Conservation (phyloP, 176 grass and related monocot species). For the Aegilops bicornis region DNA sequence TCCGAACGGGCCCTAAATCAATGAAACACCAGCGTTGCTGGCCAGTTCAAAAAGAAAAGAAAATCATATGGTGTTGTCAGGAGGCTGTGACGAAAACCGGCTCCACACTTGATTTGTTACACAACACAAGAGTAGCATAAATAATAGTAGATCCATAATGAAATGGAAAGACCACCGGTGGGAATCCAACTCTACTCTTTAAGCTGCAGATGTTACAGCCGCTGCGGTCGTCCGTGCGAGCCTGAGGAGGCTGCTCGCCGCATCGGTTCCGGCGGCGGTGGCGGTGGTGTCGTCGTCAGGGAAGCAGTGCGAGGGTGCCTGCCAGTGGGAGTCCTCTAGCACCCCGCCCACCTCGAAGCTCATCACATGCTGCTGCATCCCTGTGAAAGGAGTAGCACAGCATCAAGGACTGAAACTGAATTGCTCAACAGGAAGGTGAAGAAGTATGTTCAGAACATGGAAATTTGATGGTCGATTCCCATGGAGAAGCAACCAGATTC, state of each 20-base stretch:
- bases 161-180: background rate
- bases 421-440: background rate
- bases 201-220: background rate
- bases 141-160: background rate
- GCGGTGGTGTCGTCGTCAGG: background rate
- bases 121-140: background rate
- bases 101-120: background rate
- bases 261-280: background rate
- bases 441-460: background rate
- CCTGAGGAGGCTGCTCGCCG: conserved; percentile 25
- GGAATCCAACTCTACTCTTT: background rate
- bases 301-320: conserved; percentile 54
- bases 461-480: background rate
- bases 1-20: no score
- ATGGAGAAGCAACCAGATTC: background rate
- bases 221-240: conserved; percentile 8
- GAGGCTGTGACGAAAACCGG: no score
- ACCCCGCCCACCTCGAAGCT: conserved; percentile 51
- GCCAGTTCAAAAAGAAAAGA: no score
- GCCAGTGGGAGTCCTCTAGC: conserved; percentile 62
- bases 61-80: no score
- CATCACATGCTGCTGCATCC: conserved; percentile 57
- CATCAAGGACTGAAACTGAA: background rate
- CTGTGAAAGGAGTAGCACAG: background rate
- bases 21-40: no score